Evolutionary conservation across 306 rosid genomes (phyloP), one percentile per base, ranked within the genome.

Genomic region (Medicago lupulina): DNA sequence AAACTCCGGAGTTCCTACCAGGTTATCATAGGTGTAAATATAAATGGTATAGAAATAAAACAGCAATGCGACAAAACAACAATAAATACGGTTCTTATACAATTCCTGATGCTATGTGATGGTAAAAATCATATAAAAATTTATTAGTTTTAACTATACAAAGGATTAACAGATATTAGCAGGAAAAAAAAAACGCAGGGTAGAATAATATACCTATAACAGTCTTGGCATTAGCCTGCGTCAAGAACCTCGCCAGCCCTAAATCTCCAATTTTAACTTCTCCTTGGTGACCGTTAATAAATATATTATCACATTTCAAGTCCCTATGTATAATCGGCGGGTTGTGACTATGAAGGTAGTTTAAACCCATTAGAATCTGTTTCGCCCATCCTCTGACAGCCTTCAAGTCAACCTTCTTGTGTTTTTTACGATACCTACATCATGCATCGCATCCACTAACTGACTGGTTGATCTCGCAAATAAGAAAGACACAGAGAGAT

Each of bases 261-360:
- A 86, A 51, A 86, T 86, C 87, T 49, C 89, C 89, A 70, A 83
- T 83, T 77, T 86, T 86, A 80, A 86, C 87, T 77, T 83, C 83
- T 64, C 86, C 86, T 59, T 86, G 89, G 74, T 86, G 83, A 63
- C 89, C 89, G 57, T 86, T 83, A 17, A 86, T 86, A 23, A 86
- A 86, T 62, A 86, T 83, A 54, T 86, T 86, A 70, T 83, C 86
- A 63, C 89, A 86, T 70, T 83, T 86, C 67, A 86, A 60, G 75
- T 86, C 89, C 79, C 89, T 83, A 16, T 83, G 89, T 59, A 86
- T 83, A 64, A 86, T 74, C 6, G 87, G 87, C 74, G 89, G 89
- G 19, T 69, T 67, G 47, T 83, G 83, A 70, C 67, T 40, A 23
- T 86, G 89, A 28, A 83, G 89, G 51, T 83, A 83, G 79, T 55